Evolutionary conservation across 495 filamentous ascomycete genomes (phyloP), one percentile per base, ranked within the genome.

Genomic region (Daldinia grandis): DNA sequence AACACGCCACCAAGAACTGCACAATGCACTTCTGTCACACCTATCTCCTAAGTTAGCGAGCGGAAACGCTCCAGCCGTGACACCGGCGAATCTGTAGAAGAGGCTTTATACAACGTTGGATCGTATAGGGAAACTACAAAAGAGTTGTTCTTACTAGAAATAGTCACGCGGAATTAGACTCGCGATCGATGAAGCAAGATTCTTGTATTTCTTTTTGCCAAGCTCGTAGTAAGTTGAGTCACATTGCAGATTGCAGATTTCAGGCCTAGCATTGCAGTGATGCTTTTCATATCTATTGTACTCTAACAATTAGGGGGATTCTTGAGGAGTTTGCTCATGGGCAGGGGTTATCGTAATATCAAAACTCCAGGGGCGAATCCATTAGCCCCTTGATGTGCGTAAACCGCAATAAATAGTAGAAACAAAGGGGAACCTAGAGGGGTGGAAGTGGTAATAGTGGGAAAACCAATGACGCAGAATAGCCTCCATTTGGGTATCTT

Each of bases 401-500:
- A 61, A 15, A 51, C 19, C 47, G 57, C 57, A 62, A 49, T 38
- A 62, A 42, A 56, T 53, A 62, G 33, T 58, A 62, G 62, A 55
- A 64, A 73, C 70, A 68, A 73, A 73, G 61, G 65, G 65, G 58
- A 73, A 40, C 49, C 49, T 60, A 42, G 49, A 68, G 30, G 44
- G 49, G 56, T 9, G 33, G 15, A 56, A 24, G 60, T 35, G 69
- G 69, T 31, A 49, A 37, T 33, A 57, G 30, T 30, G 66, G 59
- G 67, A 59, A 64, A 69, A 66, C 70, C 70, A 73, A 69, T 73
- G 70, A 68, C 70, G 65, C 70, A 69, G 27, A 73, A 73, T 69
- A 73, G 60, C 70, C 70, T 73, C 70, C 70, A 69, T 73, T 73
- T 73, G 70, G 70, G 70, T 73, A 73, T 73, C 70, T 65, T 73